Conservation (phyloP, 2,329 filamentous ascomycete species). For the Paradendryphiella salina region DNA sequence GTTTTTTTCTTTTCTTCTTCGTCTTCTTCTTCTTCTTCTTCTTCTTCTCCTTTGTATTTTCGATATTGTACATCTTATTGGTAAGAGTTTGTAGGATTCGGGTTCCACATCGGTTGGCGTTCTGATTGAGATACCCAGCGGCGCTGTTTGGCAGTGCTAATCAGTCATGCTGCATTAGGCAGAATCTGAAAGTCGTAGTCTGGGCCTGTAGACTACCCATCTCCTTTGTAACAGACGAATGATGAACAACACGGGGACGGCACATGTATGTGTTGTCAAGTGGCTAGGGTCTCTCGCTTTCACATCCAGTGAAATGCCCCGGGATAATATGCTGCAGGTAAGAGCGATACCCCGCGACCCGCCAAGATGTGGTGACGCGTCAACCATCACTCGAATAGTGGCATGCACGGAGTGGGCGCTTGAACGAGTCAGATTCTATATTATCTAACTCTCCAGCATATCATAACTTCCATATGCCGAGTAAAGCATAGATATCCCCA, state of each 20-base stretch:
- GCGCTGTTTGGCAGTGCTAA: not conserved
- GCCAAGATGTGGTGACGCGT: not conserved
- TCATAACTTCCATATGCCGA: constrained; percentile 46
- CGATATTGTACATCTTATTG: too few relatives aligned
- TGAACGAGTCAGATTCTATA: constrained; percentile 44
- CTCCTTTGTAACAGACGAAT: not conserved
- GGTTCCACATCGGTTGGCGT: constrained; percentile 14
- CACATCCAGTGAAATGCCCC: not conserved
- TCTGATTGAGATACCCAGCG: constrained; percentile 26
- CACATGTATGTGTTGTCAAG: not conserved
- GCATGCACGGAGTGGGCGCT: constrained; percentile 28
- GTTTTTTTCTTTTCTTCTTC: not conserved
- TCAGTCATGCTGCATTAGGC: constrained; percentile 4
- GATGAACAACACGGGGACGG: not conserved
- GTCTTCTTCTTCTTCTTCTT: not conserved
- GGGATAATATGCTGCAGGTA: not conserved
- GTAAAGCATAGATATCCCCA: constrained; percentile 44
- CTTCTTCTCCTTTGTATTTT: not conserved
- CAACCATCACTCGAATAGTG: constrained; percentile 1
- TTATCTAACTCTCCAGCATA: constrained; percentile 44
- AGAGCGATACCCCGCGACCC: not conserved
- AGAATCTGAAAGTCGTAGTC: not conserved
- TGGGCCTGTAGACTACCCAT: not conserved
- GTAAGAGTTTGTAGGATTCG: not conserved
- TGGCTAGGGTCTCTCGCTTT: not conserved